A percentile compares a stretch with the other conserved stretches of the same genome.
phyloP scores from a whole-genome alignment of 2,329 filamentous ascomycete species.

The Plectosphaerella sp. region DNA sequence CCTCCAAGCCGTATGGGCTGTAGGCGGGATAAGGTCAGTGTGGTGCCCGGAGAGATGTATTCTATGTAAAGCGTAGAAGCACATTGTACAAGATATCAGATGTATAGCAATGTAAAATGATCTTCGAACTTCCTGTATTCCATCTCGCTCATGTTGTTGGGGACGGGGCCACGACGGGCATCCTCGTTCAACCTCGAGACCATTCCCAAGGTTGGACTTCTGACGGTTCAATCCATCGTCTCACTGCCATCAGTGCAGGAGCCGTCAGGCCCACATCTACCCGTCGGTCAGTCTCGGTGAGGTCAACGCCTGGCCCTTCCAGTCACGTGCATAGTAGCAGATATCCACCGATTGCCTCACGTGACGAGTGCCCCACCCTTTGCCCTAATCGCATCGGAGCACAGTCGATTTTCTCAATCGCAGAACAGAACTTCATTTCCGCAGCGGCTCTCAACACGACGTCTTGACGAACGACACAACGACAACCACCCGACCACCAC shows the following conservation, averaged over 20 bases:
- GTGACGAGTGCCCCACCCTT: background rate
- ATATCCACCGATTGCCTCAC: too few species aligned
- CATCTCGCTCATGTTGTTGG: too few species aligned
- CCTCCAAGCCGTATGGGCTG: constrained; percentile 1
- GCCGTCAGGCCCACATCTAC: too few species aligned
- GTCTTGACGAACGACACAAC: constrained; percentile 19
- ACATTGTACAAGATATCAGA: background rate
- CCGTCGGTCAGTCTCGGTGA: too few species aligned
- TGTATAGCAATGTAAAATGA: constrained; percentile 4
- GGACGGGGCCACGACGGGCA: too few species aligned
- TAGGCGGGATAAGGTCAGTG: background rate
- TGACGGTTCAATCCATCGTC: too few species aligned
- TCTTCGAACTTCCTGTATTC: background rate
- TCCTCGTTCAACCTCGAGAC: too few species aligned
- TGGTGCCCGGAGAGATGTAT: background rate
- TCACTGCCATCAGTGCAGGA: too few species aligned
- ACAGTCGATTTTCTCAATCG: constrained; percentile 1
- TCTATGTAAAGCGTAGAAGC: too few species aligned
- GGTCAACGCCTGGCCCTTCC: too few species aligned
- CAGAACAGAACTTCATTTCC: background rate
- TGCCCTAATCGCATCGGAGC: constrained; percentile 5
- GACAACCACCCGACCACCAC: constrained; percentile 50
- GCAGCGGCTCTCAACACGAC: background rate
- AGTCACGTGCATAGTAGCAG: too few species aligned
- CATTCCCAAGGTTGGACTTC: too few species aligned